phyloP scores from a whole-genome alignment of 2,329 filamentous ascomycete species.

The Calonectria hawksworthii region DNA sequence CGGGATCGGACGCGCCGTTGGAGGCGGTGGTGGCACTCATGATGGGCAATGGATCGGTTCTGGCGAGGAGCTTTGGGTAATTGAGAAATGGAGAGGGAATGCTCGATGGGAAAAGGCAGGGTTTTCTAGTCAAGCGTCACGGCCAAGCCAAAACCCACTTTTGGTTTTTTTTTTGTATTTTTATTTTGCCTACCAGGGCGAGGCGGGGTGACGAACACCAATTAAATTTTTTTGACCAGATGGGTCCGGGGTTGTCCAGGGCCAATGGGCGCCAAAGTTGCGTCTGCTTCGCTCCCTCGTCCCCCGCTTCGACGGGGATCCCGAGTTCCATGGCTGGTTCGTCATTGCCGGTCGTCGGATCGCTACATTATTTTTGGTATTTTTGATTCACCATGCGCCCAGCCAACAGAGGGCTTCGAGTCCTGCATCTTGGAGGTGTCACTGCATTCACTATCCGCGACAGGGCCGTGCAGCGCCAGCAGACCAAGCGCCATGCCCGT shows the following conservation, averaged over 20 bases:
- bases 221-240: not conserved
- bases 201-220: not conserved
- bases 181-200: too few species aligned
- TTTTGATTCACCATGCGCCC: not conserved
- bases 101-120: not conserved
- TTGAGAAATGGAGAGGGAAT: not conserved
- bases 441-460: too few species aligned
- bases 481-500: not conserved
- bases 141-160: not conserved
- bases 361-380: too few species aligned
- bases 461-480: not conserved
- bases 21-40: not conserved
- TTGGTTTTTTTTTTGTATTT: not conserved
- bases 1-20: not conserved
- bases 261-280: not conserved
- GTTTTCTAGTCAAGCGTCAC: not conserved
- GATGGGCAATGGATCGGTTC: not conserved
- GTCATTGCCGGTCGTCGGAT: not conserved
- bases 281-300: not conserved
- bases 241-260: not conserved
- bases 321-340: not conserved
- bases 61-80: not conserved
- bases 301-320: not conserved
- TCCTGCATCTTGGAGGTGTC: not conserved
- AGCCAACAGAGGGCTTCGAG: not conserved